Conservation (phyloP, 208 protist species). For the Novymonas esmeraldas region DNA sequence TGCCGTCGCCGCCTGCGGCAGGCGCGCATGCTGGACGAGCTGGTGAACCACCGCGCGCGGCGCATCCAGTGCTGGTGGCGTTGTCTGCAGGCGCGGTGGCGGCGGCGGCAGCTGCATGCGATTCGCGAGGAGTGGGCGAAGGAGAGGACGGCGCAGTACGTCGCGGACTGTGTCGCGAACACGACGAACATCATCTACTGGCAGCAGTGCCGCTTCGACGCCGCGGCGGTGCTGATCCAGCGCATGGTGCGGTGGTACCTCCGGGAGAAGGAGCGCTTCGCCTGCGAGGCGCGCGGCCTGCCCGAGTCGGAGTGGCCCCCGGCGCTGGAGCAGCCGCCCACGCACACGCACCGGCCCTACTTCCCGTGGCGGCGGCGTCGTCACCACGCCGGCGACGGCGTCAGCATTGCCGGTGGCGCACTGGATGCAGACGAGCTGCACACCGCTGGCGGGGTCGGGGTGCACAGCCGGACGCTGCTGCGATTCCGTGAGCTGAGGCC, state of each 20-base stretch:
- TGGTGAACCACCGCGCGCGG: conserved; percentile 54
- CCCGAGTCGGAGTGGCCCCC: conserved; percentile 36
- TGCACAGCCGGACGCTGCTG: conserved; percentile 34
- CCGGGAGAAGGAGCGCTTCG: conserved; percentile 28
- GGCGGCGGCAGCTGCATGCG: conserved; percentile 29
- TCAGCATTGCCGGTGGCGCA: neutral
- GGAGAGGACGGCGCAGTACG: conserved; percentile 45
- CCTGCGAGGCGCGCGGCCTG: conserved; percentile 18
- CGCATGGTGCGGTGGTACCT: conserved; percentile 67
- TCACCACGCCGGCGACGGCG: neutral
- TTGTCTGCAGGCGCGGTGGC: conserved; percentile 38
- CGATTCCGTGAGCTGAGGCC: conserved; percentile 52
- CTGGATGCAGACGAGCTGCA: conserved; percentile 21
- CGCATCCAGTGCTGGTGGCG: conserved; percentile 89
- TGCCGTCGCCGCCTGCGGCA: conserved; percentile 64
- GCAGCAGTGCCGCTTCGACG: conserved; percentile 72
- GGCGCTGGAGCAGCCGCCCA: conserved; percentile 36
- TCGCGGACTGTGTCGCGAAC: conserved; percentile 38
- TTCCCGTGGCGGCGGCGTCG: conserved; percentile 76
- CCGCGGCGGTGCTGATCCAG: conserved; percentile 71
- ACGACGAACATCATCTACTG: conserved; percentile 74
- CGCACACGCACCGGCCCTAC: conserved; percentile 42
- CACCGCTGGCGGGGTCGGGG: neutral
- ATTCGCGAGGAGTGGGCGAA: conserved; percentile 57
- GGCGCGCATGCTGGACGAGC: conserved; percentile 38